Conservation (phyloP, 2,329 filamentous ascomycete species). For the Neospermospora avenae region DNA sequence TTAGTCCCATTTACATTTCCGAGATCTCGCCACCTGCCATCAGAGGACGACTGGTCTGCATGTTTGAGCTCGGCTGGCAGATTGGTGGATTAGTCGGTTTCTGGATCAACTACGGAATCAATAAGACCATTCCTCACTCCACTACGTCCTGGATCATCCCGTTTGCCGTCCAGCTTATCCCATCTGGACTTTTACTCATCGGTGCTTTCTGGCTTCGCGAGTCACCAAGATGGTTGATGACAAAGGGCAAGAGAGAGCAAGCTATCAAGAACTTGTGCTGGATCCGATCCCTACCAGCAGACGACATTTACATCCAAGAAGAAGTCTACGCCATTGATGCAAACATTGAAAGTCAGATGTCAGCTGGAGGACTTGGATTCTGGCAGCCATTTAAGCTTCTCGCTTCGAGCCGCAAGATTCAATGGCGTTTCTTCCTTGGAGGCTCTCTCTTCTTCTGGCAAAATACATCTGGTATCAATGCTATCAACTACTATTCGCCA, state of each 20-base stretch:
- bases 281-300: conserved; percentile 40
- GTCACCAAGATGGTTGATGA: conserved; percentile 68
- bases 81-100: conserved; percentile 61
- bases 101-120: conserved; percentile 61
- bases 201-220: conserved; percentile 58
- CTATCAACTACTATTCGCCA: conserved; percentile 73
- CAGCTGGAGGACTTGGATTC: conserved; percentile 66
- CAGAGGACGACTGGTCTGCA: conserved; percentile 61
- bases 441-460: conserved; percentile 75
- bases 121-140: conserved; percentile 43
- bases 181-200: conserved; percentile 57
- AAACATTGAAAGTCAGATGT: conserved; percentile 62
- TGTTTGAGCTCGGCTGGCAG: conserved; percentile 66
- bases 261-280: conserved; percentile 57
- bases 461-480: conserved; percentile 54
- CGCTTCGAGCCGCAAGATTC: conserved; percentile 10
- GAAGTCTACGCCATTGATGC: conserved; percentile 69
- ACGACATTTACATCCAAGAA: conserved; percentile 53
- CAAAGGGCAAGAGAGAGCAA: conserved; percentile 57
- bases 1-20: conserved; percentile 61
- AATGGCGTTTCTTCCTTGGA: conserved; percentile 47
- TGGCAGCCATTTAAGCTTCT: conserved; percentile 63
- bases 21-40: conserved; percentile 60
- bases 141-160: conserved; percentile 62
- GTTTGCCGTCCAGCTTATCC: conserved; percentile 62